Conservation (phyloP, 306 rosid genomes). For the Cicer judaicum region DNA sequence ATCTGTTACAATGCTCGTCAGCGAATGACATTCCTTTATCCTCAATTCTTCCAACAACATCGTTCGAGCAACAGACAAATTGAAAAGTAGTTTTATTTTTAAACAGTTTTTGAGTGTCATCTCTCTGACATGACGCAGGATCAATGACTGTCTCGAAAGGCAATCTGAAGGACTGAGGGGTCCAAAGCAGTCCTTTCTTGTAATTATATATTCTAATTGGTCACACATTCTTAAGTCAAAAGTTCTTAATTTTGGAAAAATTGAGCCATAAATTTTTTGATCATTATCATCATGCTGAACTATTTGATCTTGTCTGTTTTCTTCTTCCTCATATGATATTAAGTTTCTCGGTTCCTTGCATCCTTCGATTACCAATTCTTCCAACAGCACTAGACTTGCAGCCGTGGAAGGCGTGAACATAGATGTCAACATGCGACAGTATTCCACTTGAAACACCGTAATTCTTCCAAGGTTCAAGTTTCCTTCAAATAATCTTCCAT, state of each 20-base stretch:
- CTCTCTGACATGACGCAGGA: constrained; percentile 3
- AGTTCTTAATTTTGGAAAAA: background rate
- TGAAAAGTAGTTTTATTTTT: background rate
- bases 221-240: constrained; percentile 3
- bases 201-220: background rate
- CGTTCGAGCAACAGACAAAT: background rate
- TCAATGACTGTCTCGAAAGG: background rate
- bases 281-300: constrained; percentile 1
- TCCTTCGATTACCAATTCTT: background rate
- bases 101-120: background rate
- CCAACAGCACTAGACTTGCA: constrained; percentile 5
- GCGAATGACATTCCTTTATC: constrained; percentile 3
- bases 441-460: background rate
- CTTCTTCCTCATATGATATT: background rate
- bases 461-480: constrained; percentile 4
- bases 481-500: constrained; percentile 7
- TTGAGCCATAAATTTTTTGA: background rate
- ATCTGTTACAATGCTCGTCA: background rate
- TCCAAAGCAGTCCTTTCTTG: background rate
- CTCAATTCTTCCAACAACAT: constrained; percentile 18
- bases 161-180: background rate
- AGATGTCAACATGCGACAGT: background rate
- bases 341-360: background rate
- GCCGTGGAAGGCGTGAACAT: constrained; percentile 6
- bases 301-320: background rate